phyloP scores from a whole-genome alignment of 345 rosid species.

The Populus davidiana region DNA sequence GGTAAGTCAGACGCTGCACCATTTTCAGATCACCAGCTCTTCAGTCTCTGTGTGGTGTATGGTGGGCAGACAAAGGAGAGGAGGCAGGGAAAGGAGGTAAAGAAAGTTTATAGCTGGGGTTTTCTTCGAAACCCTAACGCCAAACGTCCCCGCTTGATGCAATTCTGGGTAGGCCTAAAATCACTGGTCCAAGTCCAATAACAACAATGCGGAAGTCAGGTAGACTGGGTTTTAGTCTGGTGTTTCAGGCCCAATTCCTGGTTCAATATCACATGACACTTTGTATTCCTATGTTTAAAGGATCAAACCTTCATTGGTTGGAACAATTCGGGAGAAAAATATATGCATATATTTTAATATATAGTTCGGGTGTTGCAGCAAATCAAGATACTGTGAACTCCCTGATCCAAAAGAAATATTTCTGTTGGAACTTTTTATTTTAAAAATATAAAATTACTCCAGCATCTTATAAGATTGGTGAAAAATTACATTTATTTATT shows the following conservation, averaged over 20 bases:
- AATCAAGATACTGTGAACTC: too few species aligned
- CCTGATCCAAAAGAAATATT: too few species aligned
- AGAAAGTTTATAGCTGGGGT: not conserved
- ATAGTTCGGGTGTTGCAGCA: too few species aligned
- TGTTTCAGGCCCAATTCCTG: not conserved
- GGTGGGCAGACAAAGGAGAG: not conserved
- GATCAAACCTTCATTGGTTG: too few species aligned
- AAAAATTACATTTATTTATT: too few species aligned
- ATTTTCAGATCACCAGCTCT: slow-evolving; percentile 26
- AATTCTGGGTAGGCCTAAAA: not conserved
- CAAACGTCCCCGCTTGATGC: not conserved
- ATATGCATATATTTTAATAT: too few species aligned
- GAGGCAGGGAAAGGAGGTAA: not conserved
- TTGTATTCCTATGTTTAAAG: too few species aligned
- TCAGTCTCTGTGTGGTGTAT: too few species aligned
- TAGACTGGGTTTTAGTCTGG: not conserved
- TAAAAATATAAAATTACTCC: too few species aligned
- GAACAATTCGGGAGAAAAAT: too few species aligned
- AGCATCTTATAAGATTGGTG: too few species aligned
- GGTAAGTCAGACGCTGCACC: slow-evolving; percentile 90
- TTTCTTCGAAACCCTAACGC: not conserved
- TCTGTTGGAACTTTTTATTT: too few species aligned
- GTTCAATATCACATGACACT: not conserved
- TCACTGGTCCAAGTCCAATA: not conserved
- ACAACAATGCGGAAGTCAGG: not conserved